Evolutionary conservation across 352 stramenopile species (phyloP).

Genomic region (Phytophthora tubulina): DNA sequence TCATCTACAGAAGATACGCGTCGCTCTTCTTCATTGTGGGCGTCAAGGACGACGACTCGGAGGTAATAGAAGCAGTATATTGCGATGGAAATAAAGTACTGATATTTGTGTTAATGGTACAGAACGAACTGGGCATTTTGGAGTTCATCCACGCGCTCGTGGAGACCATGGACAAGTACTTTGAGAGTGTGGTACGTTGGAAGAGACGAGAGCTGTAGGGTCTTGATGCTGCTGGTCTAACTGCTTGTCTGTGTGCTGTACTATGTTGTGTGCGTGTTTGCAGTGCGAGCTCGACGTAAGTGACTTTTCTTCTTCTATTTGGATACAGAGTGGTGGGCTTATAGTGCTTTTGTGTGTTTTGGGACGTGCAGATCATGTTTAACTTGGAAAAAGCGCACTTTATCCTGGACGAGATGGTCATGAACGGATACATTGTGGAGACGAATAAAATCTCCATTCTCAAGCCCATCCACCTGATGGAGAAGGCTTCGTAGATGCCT

Average conservation of each 20-base stretch:
- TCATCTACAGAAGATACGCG: slow-evolving; percentile 98
- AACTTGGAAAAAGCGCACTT: slow-evolving; percentile 94
- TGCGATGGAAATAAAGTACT: not conserved
- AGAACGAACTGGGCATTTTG: slow-evolving; percentile 99
- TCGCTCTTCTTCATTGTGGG: slow-evolving; percentile 99
- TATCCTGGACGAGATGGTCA: slow-evolving; percentile 97
- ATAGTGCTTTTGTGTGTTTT: slow-evolving; percentile 10
- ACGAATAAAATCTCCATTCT: slow-evolving; percentile 99
- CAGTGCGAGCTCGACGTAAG: slow-evolving; percentile 89
- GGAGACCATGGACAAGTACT: slow-evolving; percentile 99
- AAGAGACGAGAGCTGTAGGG: not conserved
- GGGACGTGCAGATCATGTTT: slow-evolving; percentile 87
- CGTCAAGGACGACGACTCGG: slow-evolving; percentile 95
- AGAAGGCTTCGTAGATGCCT: slow-evolving; percentile 88
- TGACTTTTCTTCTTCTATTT: slow-evolving; percentile 19
- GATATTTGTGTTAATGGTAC: not conserved
- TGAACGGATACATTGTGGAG: slow-evolving; percentile 99
- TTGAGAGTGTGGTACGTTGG: slow-evolving; percentile 95
- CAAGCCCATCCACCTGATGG: slow-evolving; percentile 98
- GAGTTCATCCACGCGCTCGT: slow-evolving; percentile 99
- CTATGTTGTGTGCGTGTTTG: not conserved
- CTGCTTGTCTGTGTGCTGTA: not conserved
- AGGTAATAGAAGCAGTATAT: slow-evolving; percentile 50
- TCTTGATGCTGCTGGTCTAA: not conserved
- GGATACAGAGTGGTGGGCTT: not conserved